phyloP scores from a whole-genome alignment of 805 yeast genomes.

The Zygosaccharomyces gambellarensis region DNA sequence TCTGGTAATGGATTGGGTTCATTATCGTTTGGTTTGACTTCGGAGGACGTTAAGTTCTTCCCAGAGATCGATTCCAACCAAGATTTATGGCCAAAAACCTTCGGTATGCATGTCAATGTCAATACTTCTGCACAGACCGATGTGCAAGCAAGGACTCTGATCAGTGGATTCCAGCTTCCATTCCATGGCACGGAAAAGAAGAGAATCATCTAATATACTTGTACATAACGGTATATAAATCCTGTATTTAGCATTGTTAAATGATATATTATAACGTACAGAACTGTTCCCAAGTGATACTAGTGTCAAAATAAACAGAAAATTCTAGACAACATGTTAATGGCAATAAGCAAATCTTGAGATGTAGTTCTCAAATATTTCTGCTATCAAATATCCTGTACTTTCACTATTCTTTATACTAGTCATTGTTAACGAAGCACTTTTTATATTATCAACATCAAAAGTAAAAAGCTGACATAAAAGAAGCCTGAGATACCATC shows the following conservation, averaged over 20 bases:
- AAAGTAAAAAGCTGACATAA: not conserved
- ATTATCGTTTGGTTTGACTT: constrained; percentile 74
- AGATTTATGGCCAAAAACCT: constrained; percentile 82
- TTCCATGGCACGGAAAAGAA: constrained; percentile 44
- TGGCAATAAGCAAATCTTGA: not conserved
- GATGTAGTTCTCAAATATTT: not conserved
- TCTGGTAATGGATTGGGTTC: constrained; percentile 86
- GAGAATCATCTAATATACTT: not conserved
- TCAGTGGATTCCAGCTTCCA: constrained; percentile 80
- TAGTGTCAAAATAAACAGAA: not conserved
- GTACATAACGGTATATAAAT: not conserved
- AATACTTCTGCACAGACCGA: constrained; percentile 89
- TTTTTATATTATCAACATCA: not conserved
- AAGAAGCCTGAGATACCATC: too few species aligned
- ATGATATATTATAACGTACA: not conserved
- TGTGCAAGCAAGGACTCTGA: constrained; percentile 77
- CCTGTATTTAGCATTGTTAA: constrained; percentile 1
- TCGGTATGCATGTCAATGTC: constrained; percentile 79
- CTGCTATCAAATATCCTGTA: not conserved
- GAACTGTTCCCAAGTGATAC: not conserved
- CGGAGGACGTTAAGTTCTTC: constrained; percentile 73
- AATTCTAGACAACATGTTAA: not conserved
- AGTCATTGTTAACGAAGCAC: not conserved
- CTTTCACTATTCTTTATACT: not conserved
- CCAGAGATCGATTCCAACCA: constrained; percentile 91